phyloP scores from a whole-genome alignment of 495 filamentous ascomycete species.

The Penicillium crystallinum region DNA sequence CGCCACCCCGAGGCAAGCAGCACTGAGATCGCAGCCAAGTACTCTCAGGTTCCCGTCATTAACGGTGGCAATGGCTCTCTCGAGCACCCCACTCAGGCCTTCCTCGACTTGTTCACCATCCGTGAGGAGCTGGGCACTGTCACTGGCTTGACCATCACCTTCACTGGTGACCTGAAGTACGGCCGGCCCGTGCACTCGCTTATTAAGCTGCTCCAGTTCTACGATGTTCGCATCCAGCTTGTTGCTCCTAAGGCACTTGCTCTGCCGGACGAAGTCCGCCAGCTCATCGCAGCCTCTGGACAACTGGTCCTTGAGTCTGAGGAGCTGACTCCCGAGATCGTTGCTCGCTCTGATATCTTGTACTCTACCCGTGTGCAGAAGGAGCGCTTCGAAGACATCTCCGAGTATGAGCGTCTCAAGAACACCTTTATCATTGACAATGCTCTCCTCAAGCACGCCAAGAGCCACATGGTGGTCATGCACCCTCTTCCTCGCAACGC shows the following conservation, averaged over 20 bases:
- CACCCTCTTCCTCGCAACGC: conserved; percentile 91
- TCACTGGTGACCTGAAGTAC: conserved; percentile 86
- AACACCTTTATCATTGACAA: conserved; percentile 84
- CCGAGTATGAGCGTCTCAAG: conserved; percentile 80
- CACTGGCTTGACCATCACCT: conserved; percentile 89
- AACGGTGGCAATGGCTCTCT: conserved; percentile 93
- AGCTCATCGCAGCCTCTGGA: conserved; percentile 62
- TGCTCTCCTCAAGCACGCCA: conserved; percentile 82
- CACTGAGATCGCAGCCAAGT: conserved; percentile 75
- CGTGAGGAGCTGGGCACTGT: conserved; percentile 95
- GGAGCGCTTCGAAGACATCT: conserved; percentile 78
- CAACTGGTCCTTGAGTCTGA: conserved; percentile 70
- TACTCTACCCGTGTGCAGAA: conserved; percentile 97
- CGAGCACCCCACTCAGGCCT: conserved; percentile 96
- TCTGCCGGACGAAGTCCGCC: conserved; percentile 67
- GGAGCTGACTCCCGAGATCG: conserved; percentile 76
- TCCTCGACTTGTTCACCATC: conserved; percentile 98
- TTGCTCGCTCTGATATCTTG: conserved; percentile 78
- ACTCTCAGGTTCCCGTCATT: conserved; percentile 83
- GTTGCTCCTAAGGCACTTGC: conserved; percentile 76
- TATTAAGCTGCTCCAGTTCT: conserved; percentile 86
- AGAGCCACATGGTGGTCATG: conserved; percentile 86
- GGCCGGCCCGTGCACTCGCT: conserved; percentile 93
- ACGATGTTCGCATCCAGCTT: conserved; percentile 88
- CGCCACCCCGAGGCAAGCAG: conserved; percentile 81